Evolutionary conservation across 495 filamentous ascomycete species (phyloP).

Genomic region (Xylaria telfairii): DNA sequence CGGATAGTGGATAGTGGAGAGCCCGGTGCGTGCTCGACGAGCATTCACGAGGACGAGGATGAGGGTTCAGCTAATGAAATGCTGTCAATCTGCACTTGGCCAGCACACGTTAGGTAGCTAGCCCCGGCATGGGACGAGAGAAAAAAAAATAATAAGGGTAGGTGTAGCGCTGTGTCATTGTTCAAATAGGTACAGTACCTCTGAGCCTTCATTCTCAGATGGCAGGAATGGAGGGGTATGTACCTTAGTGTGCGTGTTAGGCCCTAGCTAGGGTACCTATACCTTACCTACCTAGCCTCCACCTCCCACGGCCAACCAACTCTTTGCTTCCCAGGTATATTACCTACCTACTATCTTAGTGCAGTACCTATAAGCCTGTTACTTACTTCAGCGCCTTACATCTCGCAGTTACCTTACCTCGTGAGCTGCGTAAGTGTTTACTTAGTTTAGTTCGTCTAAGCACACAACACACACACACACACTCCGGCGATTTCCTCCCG

Average conservation of each 20-base stretch:
- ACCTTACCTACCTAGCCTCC: background rate
- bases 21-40: background rate
- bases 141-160: background rate
- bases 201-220: slow-evolving; percentile 7
- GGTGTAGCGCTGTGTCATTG: slow-evolving; percentile 1
- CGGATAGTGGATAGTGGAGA: background rate
- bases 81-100: slow-evolving; percentile 8
- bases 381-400: too few species aligned
- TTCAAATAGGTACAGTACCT: too few species aligned
- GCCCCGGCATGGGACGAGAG: slow-evolving; percentile 8
- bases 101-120: slow-evolving; percentile 2
- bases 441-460: too few species aligned
- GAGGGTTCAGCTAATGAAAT: slow-evolving; percentile 28
- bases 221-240: slow-evolving; percentile 5
- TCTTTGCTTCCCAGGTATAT: too few species aligned
- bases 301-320: too few species aligned
- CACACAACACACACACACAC: too few species aligned
- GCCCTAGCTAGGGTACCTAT: background rate
- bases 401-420: too few species aligned
- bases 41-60: slow-evolving; percentile 22
- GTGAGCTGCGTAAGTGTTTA: too few species aligned
- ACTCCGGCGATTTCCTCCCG: too few species aligned
- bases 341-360: too few species aligned
- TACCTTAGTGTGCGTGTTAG: slow-evolving; percentile 6
- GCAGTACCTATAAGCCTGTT: too few species aligned